phyloP scores from a whole-genome alignment of 768 basidiomycete species.

The Mycena rosella region DNA sequence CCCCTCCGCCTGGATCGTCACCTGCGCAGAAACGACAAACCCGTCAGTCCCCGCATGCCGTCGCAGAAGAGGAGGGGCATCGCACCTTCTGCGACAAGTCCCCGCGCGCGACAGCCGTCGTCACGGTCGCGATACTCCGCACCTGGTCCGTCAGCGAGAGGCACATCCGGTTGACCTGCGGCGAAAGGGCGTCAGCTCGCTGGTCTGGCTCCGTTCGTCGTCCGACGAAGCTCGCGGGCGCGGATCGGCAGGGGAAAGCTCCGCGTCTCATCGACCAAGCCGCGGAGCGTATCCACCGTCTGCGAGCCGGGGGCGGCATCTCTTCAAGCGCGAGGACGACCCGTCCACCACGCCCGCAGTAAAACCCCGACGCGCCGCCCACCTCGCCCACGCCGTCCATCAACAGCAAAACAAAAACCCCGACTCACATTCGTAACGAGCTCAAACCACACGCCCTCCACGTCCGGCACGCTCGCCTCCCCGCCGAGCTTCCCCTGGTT shows the following conservation, averaged over 20 bases:
- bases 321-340: too few species aligned
- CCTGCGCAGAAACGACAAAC: conserved; percentile 45
- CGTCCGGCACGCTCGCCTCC: conserved; percentile 77
- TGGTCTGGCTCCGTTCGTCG: too few species aligned
- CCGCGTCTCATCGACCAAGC: too few species aligned
- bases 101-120: conserved; percentile 84
- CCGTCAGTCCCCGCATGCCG: background rate
- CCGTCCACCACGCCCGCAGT: too few species aligned
- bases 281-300: too few species aligned
- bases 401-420: background rate
- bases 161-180: conserved; percentile 63
- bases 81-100: conserved; percentile 83
- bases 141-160: conserved; percentile 76
- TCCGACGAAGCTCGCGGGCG: too few species aligned
- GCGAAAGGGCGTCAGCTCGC: background rate
- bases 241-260: too few species aligned
- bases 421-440: conserved; percentile 75
- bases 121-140: conserved; percentile 80
- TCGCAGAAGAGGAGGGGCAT: too few species aligned
- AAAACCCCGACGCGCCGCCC: too few species aligned
- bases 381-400: too few species aligned
- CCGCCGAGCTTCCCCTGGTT: conserved; percentile 38
- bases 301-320: too few species aligned
- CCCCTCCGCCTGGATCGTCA: conserved; percentile 81
- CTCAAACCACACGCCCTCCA: conserved; percentile 84